phyloP scores from a whole-genome alignment of 2,329 filamentous ascomycete species.

The Alternaria atra region DNA sequence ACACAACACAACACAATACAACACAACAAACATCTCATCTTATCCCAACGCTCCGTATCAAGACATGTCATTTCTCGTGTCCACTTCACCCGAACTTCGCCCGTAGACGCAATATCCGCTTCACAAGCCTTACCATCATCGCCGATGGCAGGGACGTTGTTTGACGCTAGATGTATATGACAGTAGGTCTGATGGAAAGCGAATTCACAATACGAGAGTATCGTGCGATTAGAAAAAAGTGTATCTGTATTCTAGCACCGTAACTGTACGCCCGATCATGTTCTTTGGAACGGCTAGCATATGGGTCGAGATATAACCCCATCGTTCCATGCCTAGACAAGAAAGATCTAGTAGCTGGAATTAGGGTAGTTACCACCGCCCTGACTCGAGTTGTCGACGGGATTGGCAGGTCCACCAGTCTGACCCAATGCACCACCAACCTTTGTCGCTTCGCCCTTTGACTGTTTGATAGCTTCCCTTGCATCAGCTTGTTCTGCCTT shows the following conservation, averaged over 20 bases:
- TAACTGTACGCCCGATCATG: too few relatives aligned
- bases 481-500: constrained; percentile 59
- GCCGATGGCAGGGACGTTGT: not conserved
- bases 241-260: too few relatives aligned
- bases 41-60: not conserved
- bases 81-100: not conserved
- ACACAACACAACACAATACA: not conserved
- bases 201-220: too few relatives aligned
- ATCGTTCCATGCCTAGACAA: not conserved
- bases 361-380: constrained; percentile 35
- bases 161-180: not conserved
- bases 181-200: too few relatives aligned
- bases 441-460: constrained; percentile 49
- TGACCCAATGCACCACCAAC: constrained; percentile 57
- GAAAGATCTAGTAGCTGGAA: constrained; percentile 20
- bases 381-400: constrained; percentile 30
- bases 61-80: not conserved
- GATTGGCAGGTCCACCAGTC: constrained; percentile 56
- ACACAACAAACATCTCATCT: not conserved
- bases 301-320: not conserved
- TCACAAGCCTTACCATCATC: not conserved
- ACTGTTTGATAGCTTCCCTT: constrained; percentile 52
- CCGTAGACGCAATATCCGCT: not conserved
- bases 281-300: too few relatives aligned
- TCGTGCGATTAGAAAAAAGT: too few relatives aligned